Evolutionary conservation across 495 filamentous ascomycete genomes (phyloP).

Genomic region (Tuber indicum): DNA sequence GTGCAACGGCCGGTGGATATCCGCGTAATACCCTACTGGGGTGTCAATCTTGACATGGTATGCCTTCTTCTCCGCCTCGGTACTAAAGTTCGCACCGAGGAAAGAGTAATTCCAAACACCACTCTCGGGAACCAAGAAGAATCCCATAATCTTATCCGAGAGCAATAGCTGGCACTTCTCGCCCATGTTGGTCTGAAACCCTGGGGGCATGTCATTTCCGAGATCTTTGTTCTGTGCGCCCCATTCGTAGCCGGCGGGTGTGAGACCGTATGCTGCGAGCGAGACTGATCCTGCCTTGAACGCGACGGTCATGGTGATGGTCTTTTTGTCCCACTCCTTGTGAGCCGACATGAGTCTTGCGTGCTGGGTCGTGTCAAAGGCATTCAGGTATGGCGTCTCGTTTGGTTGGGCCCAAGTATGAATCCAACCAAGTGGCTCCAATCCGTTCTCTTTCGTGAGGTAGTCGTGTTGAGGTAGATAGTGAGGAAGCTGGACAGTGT

Average conservation of each 20-base stretch:
- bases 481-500: slow-evolving; percentile 86
- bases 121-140: slow-evolving; percentile 89
- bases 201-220: slow-evolving; percentile 82
- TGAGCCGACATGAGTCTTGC: slow-evolving; percentile 79
- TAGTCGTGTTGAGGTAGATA: slow-evolving; percentile 89
- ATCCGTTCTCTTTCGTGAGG: slow-evolving; percentile 54
- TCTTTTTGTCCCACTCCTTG: slow-evolving; percentile 85
- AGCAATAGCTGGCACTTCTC: slow-evolving; percentile 92
- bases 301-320: slow-evolving; percentile 88
- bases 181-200: slow-evolving; percentile 87
- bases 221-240: slow-evolving; percentile 92
- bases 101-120: slow-evolving; percentile 97
- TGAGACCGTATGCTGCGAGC: slow-evolving; percentile 84
- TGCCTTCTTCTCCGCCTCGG: slow-evolving; percentile 74
- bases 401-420: slow-evolving; percentile 85
- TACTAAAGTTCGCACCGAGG: slow-evolving; percentile 82
- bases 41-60: slow-evolving; percentile 90
- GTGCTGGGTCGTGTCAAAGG: slow-evolving; percentile 88
- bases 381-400: slow-evolving; percentile 92
- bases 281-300: slow-evolving; percentile 99
- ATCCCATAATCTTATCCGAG: slow-evolving; percentile 85
- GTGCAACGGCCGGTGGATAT: slow-evolving; percentile 85
- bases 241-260: slow-evolving; percentile 91
- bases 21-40: slow-evolving; percentile 83
- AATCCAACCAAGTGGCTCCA: slow-evolving; percentile 92